These are phyloP conservation scores for Backusella macrospora DNA, from an alignment of 192 early-diverging fungal species.

Conservation along the genomic window DNA sequence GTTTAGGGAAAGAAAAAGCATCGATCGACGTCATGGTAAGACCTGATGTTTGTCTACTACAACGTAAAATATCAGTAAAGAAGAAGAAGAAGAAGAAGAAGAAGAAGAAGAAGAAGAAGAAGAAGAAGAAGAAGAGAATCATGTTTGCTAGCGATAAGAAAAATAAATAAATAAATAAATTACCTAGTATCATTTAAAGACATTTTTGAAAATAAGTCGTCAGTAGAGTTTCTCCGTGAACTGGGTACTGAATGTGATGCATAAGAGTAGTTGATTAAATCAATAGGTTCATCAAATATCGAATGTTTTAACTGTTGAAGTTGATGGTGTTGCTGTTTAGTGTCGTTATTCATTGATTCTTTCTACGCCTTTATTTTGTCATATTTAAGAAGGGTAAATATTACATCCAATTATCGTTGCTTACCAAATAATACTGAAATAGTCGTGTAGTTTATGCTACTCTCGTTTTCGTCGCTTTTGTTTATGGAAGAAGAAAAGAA, in stretches of 20 bases:
- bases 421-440: neutral
- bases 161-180: too few species aligned
- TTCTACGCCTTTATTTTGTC: neutral
- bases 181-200: conserved; percentile 32
- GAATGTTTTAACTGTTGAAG: neutral
- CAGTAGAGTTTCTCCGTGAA: conserved; percentile 74
- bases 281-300: conserved; percentile 15
- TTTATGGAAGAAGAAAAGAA: neutral
- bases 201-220: conserved; percentile 40
- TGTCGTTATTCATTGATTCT: neutral
- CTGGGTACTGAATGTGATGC: conserved; percentile 60
- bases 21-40: conserved; percentile 15
- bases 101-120: conserved; percentile 36
- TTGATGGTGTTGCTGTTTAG: neutral
- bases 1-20: conserved; percentile 41
- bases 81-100: conserved; percentile 41
- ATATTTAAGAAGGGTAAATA: neutral
- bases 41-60: conserved; percentile 28
- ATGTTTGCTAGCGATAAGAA: neutral
- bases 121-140: conserved; percentile 31
- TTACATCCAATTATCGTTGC: neutral
- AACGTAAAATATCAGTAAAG: conserved; percentile 33
- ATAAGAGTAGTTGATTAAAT: conserved; percentile 4
- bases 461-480: neutral
- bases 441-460: neutral